Base-by-base conservation (phyloP, 2,329 filamentous ascomycete genomes). In the Fusarium nygamai region DNA sequence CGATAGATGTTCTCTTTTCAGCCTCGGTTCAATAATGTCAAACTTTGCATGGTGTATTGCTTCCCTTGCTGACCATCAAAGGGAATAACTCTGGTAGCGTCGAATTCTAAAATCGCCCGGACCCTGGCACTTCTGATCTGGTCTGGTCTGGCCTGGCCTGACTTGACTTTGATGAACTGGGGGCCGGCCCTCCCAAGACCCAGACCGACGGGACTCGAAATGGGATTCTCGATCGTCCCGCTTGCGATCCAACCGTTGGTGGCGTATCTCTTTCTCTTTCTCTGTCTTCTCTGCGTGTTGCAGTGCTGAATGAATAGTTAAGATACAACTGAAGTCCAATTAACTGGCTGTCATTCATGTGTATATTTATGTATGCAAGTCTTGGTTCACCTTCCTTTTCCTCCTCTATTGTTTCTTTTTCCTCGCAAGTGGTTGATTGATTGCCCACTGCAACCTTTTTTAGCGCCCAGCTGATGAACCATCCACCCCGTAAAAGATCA, bases 201-300 rank as follows among this genome's bases (percentile, higher is more conserved):
- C 67, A 70, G 66, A 60, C 46, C 31, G 11, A 70, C 17, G 67
- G 66, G 60, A 54, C 51, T 59, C 58, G 39, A 70, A 58, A 48
- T 69, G 67, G 64, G 67, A 70, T 70, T 70, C 36, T 58, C 66
- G 66, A 70, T 70, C 67, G 67, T 70, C 66, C 67, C 67, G 67
- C 67, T 59, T 54, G 24, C 53, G 67, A 70, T 70, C 67, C 41
- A 59, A 65, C 67, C 60, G 67, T 70, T 70, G 41, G 66, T 70
- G 67, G 67, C 67, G 67, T 46, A 38, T 69, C 47, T 65, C 24
- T 31, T 46, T 41, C 33, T 57, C 33, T 60, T 31, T 17, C 16
- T 34, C 34, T 34, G 34, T 19, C 34, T 36, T 36, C 17, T 36
- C 34, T 34, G 34, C 34, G 14, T 34, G 3, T 19, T 36, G 19